Evolutionary conservation across 1,284 basidiomycete genomes (phyloP), one percentile per base, ranked within the genome.

Genomic region (Vanrija humicola): DNA sequence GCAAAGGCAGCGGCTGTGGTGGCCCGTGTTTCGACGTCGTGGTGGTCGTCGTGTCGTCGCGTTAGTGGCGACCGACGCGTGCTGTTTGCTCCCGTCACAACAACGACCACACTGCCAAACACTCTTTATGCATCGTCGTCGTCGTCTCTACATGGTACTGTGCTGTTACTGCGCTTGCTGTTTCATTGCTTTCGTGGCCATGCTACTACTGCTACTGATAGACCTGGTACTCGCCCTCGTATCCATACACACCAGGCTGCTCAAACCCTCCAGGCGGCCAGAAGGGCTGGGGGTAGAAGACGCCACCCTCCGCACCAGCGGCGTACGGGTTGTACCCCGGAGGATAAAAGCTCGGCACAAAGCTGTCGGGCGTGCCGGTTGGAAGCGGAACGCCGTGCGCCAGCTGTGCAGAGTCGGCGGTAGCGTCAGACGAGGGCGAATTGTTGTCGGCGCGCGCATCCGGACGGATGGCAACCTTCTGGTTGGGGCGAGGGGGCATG

Each of bases 401-500:
- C 34, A 34, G 34, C 14, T 42, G 55, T 1, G 29, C 48, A n/a
- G 53, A 52, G 38, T 55, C 50, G 18, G 54, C 42, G 6, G 34
- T 34, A 8, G 19, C 52, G 23, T 60, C 58, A 6, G 58, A 59
- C 5, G 42, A 29, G 2, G 58, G 58, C 40, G 54, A 56, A 46
- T 53, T 51, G 18, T 38, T 48, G 14, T 48, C 46, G 25, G 28
- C 46, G 12, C 66, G 45, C 16, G 48, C 39, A 2, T 64, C 64
- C 0, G 64, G 54, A 15, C 66, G 64, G 42, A 73, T 72, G 18
- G 61, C 52, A 3, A 73, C 60, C 46, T 68, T 69, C 34, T 58
- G 58, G 15, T 44, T 46, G 25, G 61, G 57, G 51, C 66, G 59
- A 19, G 69, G 59, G 3, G 68, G 72, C 14, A 63, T 63, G 21